Percentiles rank a stretch among this genome's conserved stretches.
These are phyloP conservation scores for Schizosaccharomyces octosporus DNA, from an alignment of 805 yeast genomes.

Conservation along the genomic window DNA sequence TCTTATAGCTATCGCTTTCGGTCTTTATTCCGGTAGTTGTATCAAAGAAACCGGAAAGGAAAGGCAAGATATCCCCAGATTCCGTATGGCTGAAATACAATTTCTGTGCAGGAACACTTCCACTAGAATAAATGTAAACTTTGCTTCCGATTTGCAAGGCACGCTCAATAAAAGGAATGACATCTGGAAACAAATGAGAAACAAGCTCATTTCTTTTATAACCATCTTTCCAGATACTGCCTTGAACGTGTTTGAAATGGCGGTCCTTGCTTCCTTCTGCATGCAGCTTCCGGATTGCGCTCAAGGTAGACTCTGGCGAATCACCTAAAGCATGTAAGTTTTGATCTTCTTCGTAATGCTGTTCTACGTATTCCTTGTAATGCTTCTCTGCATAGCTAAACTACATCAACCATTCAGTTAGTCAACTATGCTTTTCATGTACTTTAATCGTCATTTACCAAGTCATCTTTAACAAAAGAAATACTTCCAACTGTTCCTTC, in stretches of 20 bases:
- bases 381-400: neutral
- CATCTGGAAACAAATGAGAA: neutral
- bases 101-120: constrained; percentile 2
- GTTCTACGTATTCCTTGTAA: neutral
- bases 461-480: neutral
- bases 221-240: neutral
- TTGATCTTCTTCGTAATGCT: neutral
- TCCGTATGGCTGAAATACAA: neutral
- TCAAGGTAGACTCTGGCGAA: neutral
- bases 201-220: neutral
- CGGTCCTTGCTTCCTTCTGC: neutral
- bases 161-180: neutral
- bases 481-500: constrained; percentile 1
- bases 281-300: neutral
- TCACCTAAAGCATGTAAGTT: neutral
- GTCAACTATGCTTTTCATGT: neutral
- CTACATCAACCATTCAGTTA: neutral
- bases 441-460: neutral
- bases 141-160: neutral
- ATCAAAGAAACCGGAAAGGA: neutral
- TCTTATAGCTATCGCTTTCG: neutral
- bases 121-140: neutral
- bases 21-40: neutral
- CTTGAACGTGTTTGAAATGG: neutral
- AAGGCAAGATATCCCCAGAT: neutral